Evolutionary conservation across 1,284 basidiomycete species (phyloP).

Genomic region (Neonothopanus nambi): DNA sequence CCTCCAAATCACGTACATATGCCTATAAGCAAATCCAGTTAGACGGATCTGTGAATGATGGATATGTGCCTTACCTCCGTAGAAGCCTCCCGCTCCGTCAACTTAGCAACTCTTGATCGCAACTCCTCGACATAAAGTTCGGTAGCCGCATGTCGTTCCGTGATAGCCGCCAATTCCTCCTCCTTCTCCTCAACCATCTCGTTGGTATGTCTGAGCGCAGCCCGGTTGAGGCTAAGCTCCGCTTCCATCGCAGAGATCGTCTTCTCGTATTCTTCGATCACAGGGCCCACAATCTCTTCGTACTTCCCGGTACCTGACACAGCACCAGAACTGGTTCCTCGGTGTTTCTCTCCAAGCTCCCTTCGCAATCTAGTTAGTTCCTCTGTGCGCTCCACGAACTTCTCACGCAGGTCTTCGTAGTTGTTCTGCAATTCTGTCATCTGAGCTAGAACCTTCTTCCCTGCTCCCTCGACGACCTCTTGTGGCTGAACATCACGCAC

Average conservation of each 20-base stretch:
- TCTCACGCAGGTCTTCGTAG: conserved; percentile 82
- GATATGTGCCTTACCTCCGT: conserved; percentile 72
- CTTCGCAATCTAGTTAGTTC: conserved; percentile 79
- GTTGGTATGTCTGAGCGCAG: conserved; percentile 87
- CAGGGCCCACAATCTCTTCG: conserved; percentile 95
- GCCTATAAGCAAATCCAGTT: conserved; percentile 46
- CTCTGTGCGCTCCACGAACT: conserved; percentile 83
- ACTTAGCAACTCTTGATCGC: conserved; percentile 74
- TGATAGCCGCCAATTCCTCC: conserved; percentile 66
- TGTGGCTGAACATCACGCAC: conserved; percentile 29
- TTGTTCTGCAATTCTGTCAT: conserved; percentile 79
- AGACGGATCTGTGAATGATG: neutral
- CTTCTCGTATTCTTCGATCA: conserved; percentile 99
- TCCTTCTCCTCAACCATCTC: conserved; percentile 91
- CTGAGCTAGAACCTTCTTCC: conserved; percentile 74
- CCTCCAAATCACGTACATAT: conserved; percentile 91
- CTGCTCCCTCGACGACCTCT: conserved; percentile 53
- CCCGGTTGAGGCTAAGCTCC: conserved; percentile 87
- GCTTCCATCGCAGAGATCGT: conserved; percentile 95
- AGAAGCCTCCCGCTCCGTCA: conserved; percentile 86
- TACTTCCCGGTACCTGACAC: conserved; percentile 80
- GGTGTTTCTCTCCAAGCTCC: conserved; percentile 74
- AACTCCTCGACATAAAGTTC: conserved; percentile 89
- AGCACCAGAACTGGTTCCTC: conserved; percentile 60
- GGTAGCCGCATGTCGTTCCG: conserved; percentile 72